A percentile compares a stretch with the other conserved stretches of the same genome.
Evolutionary conservation across 78 protist genomes (phyloP).

Genomic region (Emiliania huxleyi): DNA sequence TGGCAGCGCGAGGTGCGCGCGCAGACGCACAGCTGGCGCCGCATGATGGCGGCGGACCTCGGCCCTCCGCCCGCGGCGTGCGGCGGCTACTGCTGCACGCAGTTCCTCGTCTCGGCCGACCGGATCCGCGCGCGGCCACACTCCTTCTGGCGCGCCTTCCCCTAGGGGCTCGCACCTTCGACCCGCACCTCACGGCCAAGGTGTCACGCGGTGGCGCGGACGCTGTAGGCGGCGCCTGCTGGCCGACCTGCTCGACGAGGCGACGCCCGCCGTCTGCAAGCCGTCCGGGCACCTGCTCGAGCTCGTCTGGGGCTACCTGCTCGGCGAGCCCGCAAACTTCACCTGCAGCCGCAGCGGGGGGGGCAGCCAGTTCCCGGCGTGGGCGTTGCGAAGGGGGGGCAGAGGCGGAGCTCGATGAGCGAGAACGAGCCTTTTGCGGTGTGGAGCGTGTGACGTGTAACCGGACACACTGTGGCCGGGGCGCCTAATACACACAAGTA

Average conservation of each 20-base stretch:
- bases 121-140: not conserved
- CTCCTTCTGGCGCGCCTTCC: slow-evolving; percentile 3
- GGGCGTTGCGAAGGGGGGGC: too few species aligned
- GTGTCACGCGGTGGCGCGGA: too few species aligned
- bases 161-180: too few species aligned
- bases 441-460: too few species aligned
- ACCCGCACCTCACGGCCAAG: too few species aligned
- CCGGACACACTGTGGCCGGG: too few species aligned
- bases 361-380: too few species aligned
- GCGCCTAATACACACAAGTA: too few species aligned
- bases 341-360: too few species aligned
- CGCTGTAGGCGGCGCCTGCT: too few species aligned
- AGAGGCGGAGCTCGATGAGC: too few species aligned
- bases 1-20: not conserved
- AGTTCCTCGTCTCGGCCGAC: not conserved
- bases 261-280: not conserved
- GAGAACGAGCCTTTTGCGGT: too few species aligned
- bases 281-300: not conserved
- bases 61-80: not conserved
- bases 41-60: not conserved
- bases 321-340: not conserved
- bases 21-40: not conserved
- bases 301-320: not conserved
- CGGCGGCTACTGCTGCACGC: not conserved
- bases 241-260: not conserved